Evolutionary conservation across 2,329 filamentous ascomycete genomes (phyloP).

Genomic region (Nothopassalora personata): DNA sequence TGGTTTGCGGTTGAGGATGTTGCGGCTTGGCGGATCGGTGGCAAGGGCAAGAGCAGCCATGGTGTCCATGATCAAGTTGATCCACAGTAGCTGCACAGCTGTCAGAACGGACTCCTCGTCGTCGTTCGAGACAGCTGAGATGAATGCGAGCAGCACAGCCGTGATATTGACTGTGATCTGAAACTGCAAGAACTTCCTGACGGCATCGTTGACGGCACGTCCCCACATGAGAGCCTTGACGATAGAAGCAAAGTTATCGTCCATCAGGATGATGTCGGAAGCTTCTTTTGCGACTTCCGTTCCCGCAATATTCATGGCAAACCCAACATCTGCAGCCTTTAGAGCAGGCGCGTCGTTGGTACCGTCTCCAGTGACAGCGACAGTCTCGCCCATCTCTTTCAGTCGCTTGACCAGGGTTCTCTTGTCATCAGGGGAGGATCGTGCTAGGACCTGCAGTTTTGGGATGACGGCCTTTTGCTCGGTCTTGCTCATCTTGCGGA

Average conservation of each 20-base stretch:
- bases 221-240: slow-evolving; percentile 60
- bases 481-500: slow-evolving; percentile 38
- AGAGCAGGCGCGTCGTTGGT: slow-evolving; percentile 63
- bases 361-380: slow-evolving; percentile 62
- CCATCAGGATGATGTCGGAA: slow-evolving; percentile 57
- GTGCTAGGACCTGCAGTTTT: slow-evolving; percentile 61
- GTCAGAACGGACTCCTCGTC: slow-evolving; percentile 71
- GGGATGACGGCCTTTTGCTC: slow-evolving; percentile 54
- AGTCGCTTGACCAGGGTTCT: slow-evolving; percentile 59
- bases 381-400: slow-evolving; percentile 60
- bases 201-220: slow-evolving; percentile 52
- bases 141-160: slow-evolving; percentile 79
- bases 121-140: slow-evolving; percentile 70
- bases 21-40: slow-evolving; percentile 80
- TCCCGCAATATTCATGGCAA: slow-evolving; percentile 63
- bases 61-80: slow-evolving; percentile 96
- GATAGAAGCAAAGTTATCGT: slow-evolving; percentile 60
- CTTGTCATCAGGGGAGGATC: slow-evolving; percentile 67
- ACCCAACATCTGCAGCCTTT: slow-evolving; percentile 62
- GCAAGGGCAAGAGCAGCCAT: slow-evolving; percentile 84
- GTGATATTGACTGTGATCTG: slow-evolving; percentile 88
- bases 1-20: slow-evolving; percentile 73
- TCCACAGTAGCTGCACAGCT: slow-evolving; percentile 89
- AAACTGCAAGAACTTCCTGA: slow-evolving; percentile 58
- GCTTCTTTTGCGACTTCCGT: slow-evolving; percentile 61